Evolutionary conservation across 2,329 filamentous ascomycete genomes (phyloP).

Genomic region (Colletotrichum truncatum): DNA sequence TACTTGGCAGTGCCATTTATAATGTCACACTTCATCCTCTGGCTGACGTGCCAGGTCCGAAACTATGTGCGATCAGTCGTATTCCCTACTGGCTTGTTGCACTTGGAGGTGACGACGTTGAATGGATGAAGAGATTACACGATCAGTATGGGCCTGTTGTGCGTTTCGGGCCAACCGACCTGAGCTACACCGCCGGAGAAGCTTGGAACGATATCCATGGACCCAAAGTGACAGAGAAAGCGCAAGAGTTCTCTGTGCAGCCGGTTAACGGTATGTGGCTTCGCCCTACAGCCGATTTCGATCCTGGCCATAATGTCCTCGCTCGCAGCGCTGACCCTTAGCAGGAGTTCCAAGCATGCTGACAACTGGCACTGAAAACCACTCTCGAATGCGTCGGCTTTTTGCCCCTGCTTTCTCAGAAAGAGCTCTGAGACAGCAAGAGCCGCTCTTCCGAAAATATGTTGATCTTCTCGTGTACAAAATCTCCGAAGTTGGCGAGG

Average conservation of each 20-base stretch:
- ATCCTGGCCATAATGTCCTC: accelerated
- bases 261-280: constrained; percentile 30
- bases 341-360: constrained; percentile 31
- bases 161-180: constrained; percentile 33
- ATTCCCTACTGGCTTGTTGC: constrained; percentile 35
- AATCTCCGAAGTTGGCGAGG: constrained; percentile 40
- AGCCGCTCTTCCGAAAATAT: constrained; percentile 43
- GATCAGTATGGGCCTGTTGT: constrained; percentile 33
- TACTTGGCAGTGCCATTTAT: constrained; percentile 31
- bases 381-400: constrained; percentile 30
- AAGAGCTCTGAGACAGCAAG: constrained; percentile 31
- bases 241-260: constrained; percentile 30
- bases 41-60: constrained; percentile 32
- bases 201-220: constrained; percentile 36
- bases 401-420: constrained; percentile 36
- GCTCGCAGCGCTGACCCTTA: background rate
- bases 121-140: constrained; percentile 35
- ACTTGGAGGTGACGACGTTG: constrained; percentile 32
- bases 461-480: constrained; percentile 46
- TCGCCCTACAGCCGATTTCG: no score
- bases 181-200: constrained; percentile 32
- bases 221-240: constrained; percentile 23
- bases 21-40: constrained; percentile 36
- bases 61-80: constrained; percentile 32
- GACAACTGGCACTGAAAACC: constrained; percentile 31